These are phyloP conservation scores for Yamadazyma scolyti DNA, from an alignment of 805 yeast genomes.

Conservation along the genomic window DNA sequence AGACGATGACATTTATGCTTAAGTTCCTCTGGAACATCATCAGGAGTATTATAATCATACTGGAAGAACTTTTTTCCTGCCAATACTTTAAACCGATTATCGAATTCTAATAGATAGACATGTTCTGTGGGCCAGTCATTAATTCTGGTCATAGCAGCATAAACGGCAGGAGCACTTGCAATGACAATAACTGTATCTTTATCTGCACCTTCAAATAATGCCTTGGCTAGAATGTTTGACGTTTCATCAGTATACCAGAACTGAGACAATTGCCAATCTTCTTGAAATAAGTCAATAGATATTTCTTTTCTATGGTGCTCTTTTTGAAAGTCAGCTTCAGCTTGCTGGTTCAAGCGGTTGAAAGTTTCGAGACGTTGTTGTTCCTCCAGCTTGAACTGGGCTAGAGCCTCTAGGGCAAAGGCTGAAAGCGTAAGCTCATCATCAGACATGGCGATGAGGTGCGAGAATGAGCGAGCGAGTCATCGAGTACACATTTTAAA, in stretches of 20 bases:
- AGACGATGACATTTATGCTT: conserved; percentile 65
- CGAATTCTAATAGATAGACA: conserved; percentile 75
- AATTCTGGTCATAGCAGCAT: conserved; percentile 72
- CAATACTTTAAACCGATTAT: conserved; percentile 67
- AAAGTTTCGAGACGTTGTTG: conserved; percentile 52
- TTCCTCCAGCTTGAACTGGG: conserved; percentile 67
- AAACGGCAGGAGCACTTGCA: conserved; percentile 89
- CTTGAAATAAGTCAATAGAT: conserved; percentile 74
- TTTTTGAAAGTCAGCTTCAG: conserved; percentile 50
- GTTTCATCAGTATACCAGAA: conserved; percentile 84
- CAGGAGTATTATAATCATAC: conserved; percentile 75
- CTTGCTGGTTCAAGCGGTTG: conserved; percentile 47
- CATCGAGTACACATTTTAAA: no score
- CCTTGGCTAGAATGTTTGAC: conserved; percentile 64
- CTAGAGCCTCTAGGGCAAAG: conserved; percentile 51
- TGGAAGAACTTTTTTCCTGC: conserved; percentile 69
- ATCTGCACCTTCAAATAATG: conserved; percentile 73
- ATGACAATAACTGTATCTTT: conserved; percentile 67
- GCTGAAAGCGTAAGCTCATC: conserved; percentile 45
- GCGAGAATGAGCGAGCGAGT: no score
- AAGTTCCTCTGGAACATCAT: conserved; percentile 52
- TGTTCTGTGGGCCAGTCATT: conserved; percentile 58
- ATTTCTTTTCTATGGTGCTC: conserved; percentile 17
- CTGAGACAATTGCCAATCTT: conserved; percentile 93
- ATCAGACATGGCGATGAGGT: no score